Evolutionary conservation across 306 rosid species (phyloP), one percentile per base, ranked within the genome.

Genomic region (Calophaca sinica): DNA sequence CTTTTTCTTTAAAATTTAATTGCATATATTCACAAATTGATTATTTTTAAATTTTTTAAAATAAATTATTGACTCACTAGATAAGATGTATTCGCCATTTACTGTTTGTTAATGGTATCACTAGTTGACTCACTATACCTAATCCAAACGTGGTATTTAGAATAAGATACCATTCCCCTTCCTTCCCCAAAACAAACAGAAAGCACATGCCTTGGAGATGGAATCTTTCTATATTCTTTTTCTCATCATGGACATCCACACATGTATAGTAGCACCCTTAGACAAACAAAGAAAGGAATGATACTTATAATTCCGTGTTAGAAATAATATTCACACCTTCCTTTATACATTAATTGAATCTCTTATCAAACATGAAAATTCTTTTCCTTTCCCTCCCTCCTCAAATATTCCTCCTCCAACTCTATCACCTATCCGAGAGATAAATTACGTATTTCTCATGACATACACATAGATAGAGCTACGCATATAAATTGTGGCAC

Each of bases 271-370:
- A 62, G 4, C 70, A 49, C 42, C 48, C 83, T 15, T 44, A 78
- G 66, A 73, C 66, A 54, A 50, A 60, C 52, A 65, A 68, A 85
- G 96, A 59, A 89, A 89, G 82, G 96, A 90, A 89, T 88, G 45
- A 79, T 83, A 49, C 81, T 45, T 44, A n/a, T 65, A 70, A 61
- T 81, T 82, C 53, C 85, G 60, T 80, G 84, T 9, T 49, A 73
- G 52, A 78, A 75, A 64, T 67, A 59, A 72, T 48, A 48, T 33
- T 28, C 73, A 64, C 75, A 64, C 75, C 5, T n/a, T 62, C 52
- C 58, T 73, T 72, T 26, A 66, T 78, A 14, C 63, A 65, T 76
- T 20, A 20, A 20, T 20, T 62, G 74, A 80, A 85, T 85, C 80
- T 73, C 82, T 74, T 69, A 60, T 68, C 12, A 42, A 50, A 51